phyloP scores from a whole-genome alignment of 106 monocot species.

The Dendrobium chrysotoxum region DNA sequence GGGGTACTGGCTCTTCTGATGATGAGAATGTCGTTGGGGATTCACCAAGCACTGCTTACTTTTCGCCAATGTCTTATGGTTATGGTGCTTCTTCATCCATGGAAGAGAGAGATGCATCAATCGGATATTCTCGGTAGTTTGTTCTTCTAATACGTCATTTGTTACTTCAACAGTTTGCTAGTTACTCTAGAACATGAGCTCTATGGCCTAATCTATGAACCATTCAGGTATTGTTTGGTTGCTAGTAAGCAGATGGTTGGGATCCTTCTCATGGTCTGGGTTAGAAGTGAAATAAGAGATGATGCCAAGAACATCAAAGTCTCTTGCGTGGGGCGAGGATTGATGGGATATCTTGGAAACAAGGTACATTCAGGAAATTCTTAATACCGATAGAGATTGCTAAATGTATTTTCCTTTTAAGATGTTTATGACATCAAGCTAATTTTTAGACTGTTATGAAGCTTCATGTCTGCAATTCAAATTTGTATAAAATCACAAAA shows the following conservation, averaged over 20 bases:
- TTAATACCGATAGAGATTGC: neutral
- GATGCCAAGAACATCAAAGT: constrained; percentile 63
- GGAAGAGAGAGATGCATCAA: constrained; percentile 35
- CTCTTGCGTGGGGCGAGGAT: constrained; percentile 62
- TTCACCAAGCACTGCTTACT: constrained; percentile 38
- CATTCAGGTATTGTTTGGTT: constrained; percentile 52
- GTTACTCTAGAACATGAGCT: neutral
- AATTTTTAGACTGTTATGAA: neutral
- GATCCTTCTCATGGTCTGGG: constrained; percentile 67
- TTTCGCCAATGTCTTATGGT: constrained; percentile 35
- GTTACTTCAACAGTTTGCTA: neutral
- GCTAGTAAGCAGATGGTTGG: constrained; percentile 82
- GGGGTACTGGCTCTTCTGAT: constrained; percentile 34
- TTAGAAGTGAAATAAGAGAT: constrained; percentile 46
- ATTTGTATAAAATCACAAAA: neutral
- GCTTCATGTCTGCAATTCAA: neutral
- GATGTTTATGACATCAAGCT: neutral
- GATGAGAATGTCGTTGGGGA: constrained; percentile 41
- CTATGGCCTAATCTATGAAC: neutral
- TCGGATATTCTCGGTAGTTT: constrained; percentile 37
- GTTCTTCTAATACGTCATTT: neutral
- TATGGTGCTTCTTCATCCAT: constrained; percentile 19
- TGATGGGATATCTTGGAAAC: constrained; percentile 81
- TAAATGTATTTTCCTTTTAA: neutral
- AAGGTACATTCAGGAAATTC: constrained; percentile 23